These are phyloP conservation scores for Cucurbita pepo DNA, from an alignment of 306 rosid species.

Conservation along the genomic window DNA sequence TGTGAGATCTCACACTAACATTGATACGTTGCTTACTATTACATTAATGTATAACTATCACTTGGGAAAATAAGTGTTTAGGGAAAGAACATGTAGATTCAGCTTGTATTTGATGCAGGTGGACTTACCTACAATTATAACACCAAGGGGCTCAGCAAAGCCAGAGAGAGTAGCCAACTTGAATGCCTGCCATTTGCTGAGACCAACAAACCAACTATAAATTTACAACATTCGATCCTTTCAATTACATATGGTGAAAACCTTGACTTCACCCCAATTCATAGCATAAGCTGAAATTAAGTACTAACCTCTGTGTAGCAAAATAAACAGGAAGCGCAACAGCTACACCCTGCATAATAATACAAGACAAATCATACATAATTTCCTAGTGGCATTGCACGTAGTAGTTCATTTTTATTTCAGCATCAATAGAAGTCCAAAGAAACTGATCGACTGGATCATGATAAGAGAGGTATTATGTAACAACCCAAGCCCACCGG, in stretches of 20 bases:
- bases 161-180: conserved; percentile 95
- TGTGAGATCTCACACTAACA: too few relatives aligned
- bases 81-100: conserved; percentile 5
- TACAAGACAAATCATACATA: background rate
- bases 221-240: background rate
- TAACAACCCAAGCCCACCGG: too few relatives aligned
- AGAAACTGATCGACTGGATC: background rate
- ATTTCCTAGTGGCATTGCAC: background rate
- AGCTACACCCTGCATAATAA: conserved; percentile 56
- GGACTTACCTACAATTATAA: conserved; percentile 69
- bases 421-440: background rate
- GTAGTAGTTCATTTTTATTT: background rate
- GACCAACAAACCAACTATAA: background rate
- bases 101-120: conserved; percentile 8
- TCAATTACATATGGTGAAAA: background rate
- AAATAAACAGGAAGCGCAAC: conserved; percentile 96
- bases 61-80: background rate
- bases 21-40: conserved; percentile 1
- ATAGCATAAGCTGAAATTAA: background rate
- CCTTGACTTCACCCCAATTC: background rate
- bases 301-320: conserved; percentile 66
- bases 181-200: conserved; percentile 98
- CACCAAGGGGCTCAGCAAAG: conserved; percentile 89
- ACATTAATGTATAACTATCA: conserved; percentile 3
- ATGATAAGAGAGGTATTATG: background rate